Base-by-base conservation (phyloP, 169 alveolate species). In the Cryptosporidium parvum region DNA sequence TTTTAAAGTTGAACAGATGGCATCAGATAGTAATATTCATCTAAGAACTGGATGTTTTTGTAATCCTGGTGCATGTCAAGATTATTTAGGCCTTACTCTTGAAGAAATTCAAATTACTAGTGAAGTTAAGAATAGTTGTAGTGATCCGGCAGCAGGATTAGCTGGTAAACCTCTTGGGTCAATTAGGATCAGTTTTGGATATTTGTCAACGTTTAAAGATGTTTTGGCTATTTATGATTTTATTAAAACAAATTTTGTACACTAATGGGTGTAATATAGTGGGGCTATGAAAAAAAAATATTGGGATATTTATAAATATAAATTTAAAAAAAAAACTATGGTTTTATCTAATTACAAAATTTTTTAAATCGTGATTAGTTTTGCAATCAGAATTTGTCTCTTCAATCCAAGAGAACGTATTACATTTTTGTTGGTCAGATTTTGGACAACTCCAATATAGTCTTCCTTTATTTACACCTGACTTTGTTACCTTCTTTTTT, bases 11-110 rank as follows among this genome's bases (percentile, higher is more conserved):
- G 93, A 89, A 52, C 85, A 86, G 33, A 58, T 52, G 71, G 92
- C 93, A 33, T 69, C 93, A 18, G 87, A 37, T 10, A 85, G 75
- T 5, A 52, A 73, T 33, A 85, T 92, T 45, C 94, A 91, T 69
- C 68, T 91, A n/a, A 85, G 94, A 62, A 65, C 93, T 5, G 94
- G 94, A 2, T 92, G 93, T 75, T 92, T 92, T 85, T 92, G 94
- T 68, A 92, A 92, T 70, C 93, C 94, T 14, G 94, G 94, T 9
- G 94, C 86, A 29, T 89, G 93, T 62, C 93, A 92, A 89, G 93
- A 89, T 44, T 85, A 29, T 39, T 72, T 92, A 35, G 91, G 85
- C 10, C 69, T 92, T 23, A 61, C 92, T 2, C 68, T 85, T 3
- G 93, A 72, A 23, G 94, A 92, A 56, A 92, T 92, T 23, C 69